Evolutionary conservation across 371 early-diverging fungal species (phyloP).

Genomic region (Capillidium heterosporum): DNA sequence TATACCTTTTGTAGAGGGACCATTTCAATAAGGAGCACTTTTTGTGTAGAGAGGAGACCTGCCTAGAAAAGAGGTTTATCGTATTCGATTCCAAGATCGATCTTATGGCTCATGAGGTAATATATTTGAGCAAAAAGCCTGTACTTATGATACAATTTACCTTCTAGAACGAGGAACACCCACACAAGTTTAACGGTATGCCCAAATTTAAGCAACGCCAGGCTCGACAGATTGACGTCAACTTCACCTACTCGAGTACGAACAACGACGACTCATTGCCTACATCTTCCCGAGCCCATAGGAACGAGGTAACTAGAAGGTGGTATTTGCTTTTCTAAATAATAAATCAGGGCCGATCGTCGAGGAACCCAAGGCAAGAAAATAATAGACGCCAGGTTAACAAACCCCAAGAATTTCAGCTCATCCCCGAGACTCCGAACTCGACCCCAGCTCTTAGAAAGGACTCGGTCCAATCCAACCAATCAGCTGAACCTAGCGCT

Average conservation of each 20-base stretch:
- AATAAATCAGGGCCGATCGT: not conserved
- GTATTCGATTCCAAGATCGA: conserved; percentile 85
- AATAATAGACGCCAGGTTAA: not conserved
- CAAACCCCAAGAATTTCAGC: not conserved
- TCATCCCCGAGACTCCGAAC: not conserved
- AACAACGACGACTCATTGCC: not conserved
- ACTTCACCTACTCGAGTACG: conserved; percentile 8
- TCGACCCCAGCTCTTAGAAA: no score
- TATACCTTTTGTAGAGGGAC: conserved; percentile 26
- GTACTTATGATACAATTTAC: not conserved
- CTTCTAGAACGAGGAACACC: conserved; percentile 7
- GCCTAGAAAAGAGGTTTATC: conserved; percentile 88
- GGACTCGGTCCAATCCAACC: no score
- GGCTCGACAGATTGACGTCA: conserved; percentile 12
- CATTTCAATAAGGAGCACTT: conserved; percentile 77
- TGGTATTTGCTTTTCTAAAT: not conserved
- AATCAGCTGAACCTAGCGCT: no score
- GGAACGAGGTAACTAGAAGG: not conserved
- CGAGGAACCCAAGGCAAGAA: not conserved
- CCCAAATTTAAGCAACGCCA: conserved; percentile 10
- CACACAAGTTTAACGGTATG: conserved; percentile 8
- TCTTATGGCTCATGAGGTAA: conserved; percentile 61
- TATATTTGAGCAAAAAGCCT: no score
- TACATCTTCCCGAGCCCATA: not conserved
- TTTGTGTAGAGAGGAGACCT: conserved; percentile 57